A percentile compares a stretch with the other conserved stretches of the same genome.
These are phyloP conservation scores for Cardamine chenopodiifolia DNA, from an alignment of 345 rosid species.

Conservation along the genomic window DNA sequence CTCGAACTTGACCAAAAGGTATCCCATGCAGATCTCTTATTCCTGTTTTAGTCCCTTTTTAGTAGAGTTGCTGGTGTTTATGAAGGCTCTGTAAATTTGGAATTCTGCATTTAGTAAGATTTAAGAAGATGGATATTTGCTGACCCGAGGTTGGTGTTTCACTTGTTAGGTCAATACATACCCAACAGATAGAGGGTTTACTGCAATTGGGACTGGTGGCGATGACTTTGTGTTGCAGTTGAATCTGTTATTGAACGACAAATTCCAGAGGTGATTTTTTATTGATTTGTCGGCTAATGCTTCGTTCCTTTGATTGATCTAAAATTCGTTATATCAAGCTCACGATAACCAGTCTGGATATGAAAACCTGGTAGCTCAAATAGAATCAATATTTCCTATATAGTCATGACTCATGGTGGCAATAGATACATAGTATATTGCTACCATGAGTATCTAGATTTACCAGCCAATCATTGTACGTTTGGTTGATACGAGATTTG, in stretches of 20 bases:
- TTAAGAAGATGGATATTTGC: constrained; percentile 8
- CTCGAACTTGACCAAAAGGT: constrained; percentile 95
- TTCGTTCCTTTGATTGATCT: background rate
- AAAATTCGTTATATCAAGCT: background rate
- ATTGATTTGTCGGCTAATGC: background rate
- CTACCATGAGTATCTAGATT: background rate
- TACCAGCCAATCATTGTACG: no score
- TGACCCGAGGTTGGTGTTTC: constrained; percentile 16
- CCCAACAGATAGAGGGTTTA: constrained; percentile 95
- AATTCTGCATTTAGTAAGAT: constrained; percentile 8
- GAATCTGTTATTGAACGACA: constrained; percentile 89
- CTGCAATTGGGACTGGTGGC: constrained; percentile 95
- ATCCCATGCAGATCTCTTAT: background rate
- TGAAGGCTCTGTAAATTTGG: constrained; percentile 1
- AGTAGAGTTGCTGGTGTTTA: background rate
- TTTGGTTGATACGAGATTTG: background rate
- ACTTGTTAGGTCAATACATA: constrained; percentile 78
- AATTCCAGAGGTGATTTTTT: constrained; percentile 71
- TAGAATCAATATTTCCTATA: background rate
- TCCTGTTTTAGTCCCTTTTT: background rate
- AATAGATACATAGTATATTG: background rate
- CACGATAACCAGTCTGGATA: background rate
- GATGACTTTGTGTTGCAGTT: constrained; percentile 74
- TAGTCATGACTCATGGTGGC: background rate
- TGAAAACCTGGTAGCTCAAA: background rate